These are phyloP conservation scores for Colletotrichum somersetense DNA, from an alignment of 2,329 filamentous ascomycete genomes.

Conservation along the genomic window DNA sequence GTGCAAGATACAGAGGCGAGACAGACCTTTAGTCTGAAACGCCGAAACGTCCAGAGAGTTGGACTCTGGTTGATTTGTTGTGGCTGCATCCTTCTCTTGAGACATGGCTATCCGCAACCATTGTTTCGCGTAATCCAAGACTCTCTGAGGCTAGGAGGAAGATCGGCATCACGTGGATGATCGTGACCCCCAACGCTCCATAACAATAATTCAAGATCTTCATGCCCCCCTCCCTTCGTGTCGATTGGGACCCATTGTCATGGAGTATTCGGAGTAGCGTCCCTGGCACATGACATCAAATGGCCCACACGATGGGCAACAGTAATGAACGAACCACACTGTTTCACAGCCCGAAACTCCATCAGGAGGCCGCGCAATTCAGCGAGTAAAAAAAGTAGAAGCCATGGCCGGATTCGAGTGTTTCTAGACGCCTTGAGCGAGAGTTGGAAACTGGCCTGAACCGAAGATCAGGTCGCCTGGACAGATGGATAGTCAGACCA, in stretches of 20 bases:
- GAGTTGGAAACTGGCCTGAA: background rate
- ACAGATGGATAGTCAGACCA: background rate
- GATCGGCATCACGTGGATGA: conserved; percentile 19
- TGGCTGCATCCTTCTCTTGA: background rate
- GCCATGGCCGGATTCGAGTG: background rate
- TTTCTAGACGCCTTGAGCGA: background rate
- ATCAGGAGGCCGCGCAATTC: background rate
- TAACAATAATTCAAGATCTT: background rate
- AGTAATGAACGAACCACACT: background rate
- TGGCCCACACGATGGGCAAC: background rate
- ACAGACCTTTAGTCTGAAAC: background rate
- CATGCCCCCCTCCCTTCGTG: background rate
- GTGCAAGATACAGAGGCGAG: background rate
- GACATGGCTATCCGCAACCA: background rate
- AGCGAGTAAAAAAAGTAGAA: conserved; percentile 13
- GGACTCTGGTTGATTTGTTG: background rate
- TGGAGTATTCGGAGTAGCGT: background rate
- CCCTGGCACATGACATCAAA: background rate
- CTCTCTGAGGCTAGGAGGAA: background rate
- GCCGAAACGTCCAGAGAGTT: background rate
- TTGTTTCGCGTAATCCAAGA: background rate
- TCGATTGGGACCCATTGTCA: background rate
- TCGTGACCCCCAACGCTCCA: conserved; percentile 2
- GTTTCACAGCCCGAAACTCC: background rate
- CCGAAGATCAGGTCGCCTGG: background rate